Evolutionary conservation across 2,329 filamentous ascomycete genomes (phyloP), one percentile per base, ranked within the genome.

Genomic region (Apiospora kogelbergensis): DNA sequence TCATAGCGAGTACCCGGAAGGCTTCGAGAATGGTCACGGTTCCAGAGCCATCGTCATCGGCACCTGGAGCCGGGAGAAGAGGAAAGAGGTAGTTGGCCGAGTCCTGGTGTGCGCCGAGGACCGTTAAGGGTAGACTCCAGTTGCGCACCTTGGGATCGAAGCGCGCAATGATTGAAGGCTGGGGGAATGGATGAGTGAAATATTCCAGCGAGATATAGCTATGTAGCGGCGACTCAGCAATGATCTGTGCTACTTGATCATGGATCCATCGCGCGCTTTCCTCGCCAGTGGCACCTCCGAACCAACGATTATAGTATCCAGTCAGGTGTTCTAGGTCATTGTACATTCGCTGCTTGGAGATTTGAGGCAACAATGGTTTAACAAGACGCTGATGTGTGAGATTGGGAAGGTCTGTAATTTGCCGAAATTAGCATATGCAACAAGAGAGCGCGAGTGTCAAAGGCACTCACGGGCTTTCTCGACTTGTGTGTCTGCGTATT

Each of bases 1-100:
- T 84, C 67, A 86, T 79, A 15, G 88, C 86, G 72, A 93, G 82
- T 67, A 91, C 88, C 40, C 90, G 86, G 71, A 94, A 84, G 1
- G 90, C 89, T 78, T 94, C 91, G 11, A 93, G 84, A 70, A 93
- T 93, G 10, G 90, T 93, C 45, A 93, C 90, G 0, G 91, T 91
- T 60, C 90, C 90, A 70, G 89, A 90, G 65, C 90, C 89, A 75
- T 93, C 91, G 71, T 94, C 91, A 73, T 93, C 91, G 17, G 91
- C 91, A 60, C 91, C 91, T 0, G 91, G 91, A 0, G 91, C 91
- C 24, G 89, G 87, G 20, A 93, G 84, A 53, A 92, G 81, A 0
- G 91, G 91, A 57, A 93, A 83, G 75, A 91, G 89, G 69, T 93
- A 83, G 77, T 93, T 93, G 77, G 93, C 91, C 76, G 89, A 92